Base-by-base conservation (phyloP, 495 filamentous ascomycete species). In the Hyaloscypha bicolor region DNA sequence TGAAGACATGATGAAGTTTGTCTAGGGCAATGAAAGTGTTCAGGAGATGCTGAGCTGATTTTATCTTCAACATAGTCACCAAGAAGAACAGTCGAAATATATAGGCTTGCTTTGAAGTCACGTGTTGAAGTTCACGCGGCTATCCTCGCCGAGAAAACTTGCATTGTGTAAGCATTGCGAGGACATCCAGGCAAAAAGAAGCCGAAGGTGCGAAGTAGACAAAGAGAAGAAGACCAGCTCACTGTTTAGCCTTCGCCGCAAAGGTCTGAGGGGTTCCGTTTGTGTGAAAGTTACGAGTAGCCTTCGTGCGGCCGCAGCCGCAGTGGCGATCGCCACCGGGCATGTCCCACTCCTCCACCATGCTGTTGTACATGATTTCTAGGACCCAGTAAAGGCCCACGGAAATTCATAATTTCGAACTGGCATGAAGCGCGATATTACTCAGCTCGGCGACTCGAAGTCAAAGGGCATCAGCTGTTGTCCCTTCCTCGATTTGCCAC, bases 1-100 rank as follows among this genome's bases (percentile, higher is more conserved):
- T 9, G 53, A 56, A 11, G 30, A 14, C 42, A 48, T 48, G 16
- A 4, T 48, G 9, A 48, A 4, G 4, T 48, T 56, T 29, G 60
- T 52, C 3, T 14, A 59, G 29, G 29, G 32, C 9, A 30, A 60
- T 39, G 4, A 12, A 25, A 25, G 25, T 25, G 25, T 25, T 1
- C 25, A 25, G 25, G 25, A 25, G 25, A 25, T 25, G 25, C 25
- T 25, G 25, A 25, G 25, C 25, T 25, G 2, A 25, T 25, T 25
- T 25, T 25, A 25, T 25, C 25, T 25, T 25, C n/a, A 2, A 25
- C 25, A 25, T 25, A 25, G 25, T 25, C 25, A 25, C 25, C 25
- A 25, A 39, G 16, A 64, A 55, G n/a, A 58, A 21, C 29, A 16
- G 22, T 48, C 39, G 39, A 52, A 22, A 51, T 48, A 62, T 29